Base-by-base conservation (phyloP, 2,329 filamentous ascomycete species). In the Berkeleyomyces basicola region DNA sequence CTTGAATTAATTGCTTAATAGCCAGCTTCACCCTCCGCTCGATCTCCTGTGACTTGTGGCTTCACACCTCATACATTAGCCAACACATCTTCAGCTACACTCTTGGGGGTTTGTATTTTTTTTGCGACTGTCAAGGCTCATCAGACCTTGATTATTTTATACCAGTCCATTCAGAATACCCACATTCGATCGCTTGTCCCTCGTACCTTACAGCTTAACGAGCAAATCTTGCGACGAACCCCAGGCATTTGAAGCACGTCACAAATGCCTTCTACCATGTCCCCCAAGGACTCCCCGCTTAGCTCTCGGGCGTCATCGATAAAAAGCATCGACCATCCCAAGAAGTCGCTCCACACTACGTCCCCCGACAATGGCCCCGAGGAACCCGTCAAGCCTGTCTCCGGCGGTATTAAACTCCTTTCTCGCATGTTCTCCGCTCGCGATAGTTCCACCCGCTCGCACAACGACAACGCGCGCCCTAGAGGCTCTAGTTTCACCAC, bases 291-390 rank as follows among this genome's bases (percentile, higher is more conserved):
- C 10, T 49, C 63, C 7, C 63, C 63, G 23, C 47, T 62, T 31
- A 64, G 63, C 63, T 64, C 63, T 33, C 51, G 63, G 39, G 63
- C 63, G n/a, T 64, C 63, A 10, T 64, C 63, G 37, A 64, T 64
- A 44, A 58, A 60, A 59, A 64, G 63, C 40, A 46, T 62, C 55
- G 63, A 64, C 16, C 44, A 40, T 14, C 58, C 44, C 53, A 64
- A 62, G 49, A 64, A 64, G 55, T 62, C 63, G 23, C 63, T 59
- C 31, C 59, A 39, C 39, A 46, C 58, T 33, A 43, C 43, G 33
- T 39, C 59, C 37, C 43, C 57, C 3, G 63, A 64, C n/a, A 47
- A 42, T 61, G 33, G 39, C 14, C 33, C 58, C 37, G 63, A 64
- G 16, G 63, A 64, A 11, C 36, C 58, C 10, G 44, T 39, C 7